Evolutionary conservation across 352 stramenopile genomes (phyloP).

Genomic region (Elongisporangium anandrum): DNA sequence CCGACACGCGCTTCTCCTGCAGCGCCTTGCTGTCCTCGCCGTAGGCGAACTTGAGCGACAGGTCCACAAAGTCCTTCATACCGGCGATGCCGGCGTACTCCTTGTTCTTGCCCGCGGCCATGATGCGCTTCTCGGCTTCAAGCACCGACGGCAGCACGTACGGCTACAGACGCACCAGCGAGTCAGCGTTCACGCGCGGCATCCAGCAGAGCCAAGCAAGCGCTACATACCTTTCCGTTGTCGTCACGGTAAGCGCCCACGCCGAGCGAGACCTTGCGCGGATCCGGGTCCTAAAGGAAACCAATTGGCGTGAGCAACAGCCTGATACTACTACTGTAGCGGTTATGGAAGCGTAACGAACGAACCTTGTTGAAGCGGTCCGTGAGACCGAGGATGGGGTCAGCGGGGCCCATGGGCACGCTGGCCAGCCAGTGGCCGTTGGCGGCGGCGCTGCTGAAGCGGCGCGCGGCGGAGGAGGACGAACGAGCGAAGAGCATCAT

Average conservation of each 20-base stretch:
- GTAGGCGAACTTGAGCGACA: slow-evolving; percentile 96
- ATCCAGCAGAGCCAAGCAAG: too few relatives aligned
- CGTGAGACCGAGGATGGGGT: slow-evolving; percentile 97
- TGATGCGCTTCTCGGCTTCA: slow-evolving; percentile 95
- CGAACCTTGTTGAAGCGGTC: slow-evolving; percentile 87
- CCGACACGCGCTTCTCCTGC: slow-evolving; percentile 89
- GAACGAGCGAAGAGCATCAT: neutral
- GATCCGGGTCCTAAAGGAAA: slow-evolving; percentile 89
- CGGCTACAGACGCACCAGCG: slow-evolving; percentile 52
- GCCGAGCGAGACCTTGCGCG: slow-evolving; percentile 95
- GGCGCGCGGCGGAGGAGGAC: neutral
- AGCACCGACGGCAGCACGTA: slow-evolving; percentile 96
- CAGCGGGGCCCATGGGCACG: slow-evolving; percentile 93
- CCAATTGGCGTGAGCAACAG: slow-evolving; percentile 11
- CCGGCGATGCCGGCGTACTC: slow-evolving; percentile 98
- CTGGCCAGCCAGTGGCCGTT: slow-evolving; percentile 62
- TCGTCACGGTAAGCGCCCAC: slow-evolving; percentile 98
- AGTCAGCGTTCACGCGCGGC: too few relatives aligned
- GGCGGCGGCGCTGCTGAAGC: slow-evolving; percentile 13
- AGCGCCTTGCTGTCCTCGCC: slow-evolving; percentile 92
- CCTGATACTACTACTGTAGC: slow-evolving; percentile 8
- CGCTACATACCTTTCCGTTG: slow-evolving; percentile 64
- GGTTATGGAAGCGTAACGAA: slow-evolving; percentile 6
- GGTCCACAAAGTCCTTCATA: slow-evolving; percentile 94
- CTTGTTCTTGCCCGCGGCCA: slow-evolving; percentile 93